Base-by-base conservation (phyloP, 169 alveolate species). In the Cryptosporidium parvum region DNA sequence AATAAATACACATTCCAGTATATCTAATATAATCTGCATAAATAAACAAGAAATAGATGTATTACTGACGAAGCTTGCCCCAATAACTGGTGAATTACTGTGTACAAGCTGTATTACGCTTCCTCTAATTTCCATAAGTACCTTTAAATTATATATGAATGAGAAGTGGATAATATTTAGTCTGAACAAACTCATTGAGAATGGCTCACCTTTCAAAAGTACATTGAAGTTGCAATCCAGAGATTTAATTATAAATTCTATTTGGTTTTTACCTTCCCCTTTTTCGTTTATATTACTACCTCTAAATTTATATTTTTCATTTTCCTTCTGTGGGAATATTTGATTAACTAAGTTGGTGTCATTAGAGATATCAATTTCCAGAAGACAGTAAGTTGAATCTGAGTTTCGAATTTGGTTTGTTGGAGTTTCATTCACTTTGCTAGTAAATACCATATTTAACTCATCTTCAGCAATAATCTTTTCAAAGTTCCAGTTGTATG, bases 111-210 rank as follows among this genome's bases (percentile, higher is more conserved):
- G 89, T 14, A 69, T 65, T 29, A 80, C 23, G 10, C 89, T 73
- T 62, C 89, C 89, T 62, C 89, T 59, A 61, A 80, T 80, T 80
- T 80, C 89, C 89, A 80, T 44, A n/a, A 80, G 56, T 1, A 80
- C 89, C 75, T 80, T 80, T 26, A 80, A 80, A 59, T 80, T 80
- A 42, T 80, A 80, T 29, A 80, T n/a, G 51, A 80, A 62, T 26
- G 75, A 80, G 23, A 80, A 80, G 26, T 80, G 89, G 3, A 80
- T 53, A 35, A 80, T 33, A 44, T 80, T 80, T 21, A 80, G 23
- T 42, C 69, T 35, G 31, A 80, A 80, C 23, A 62, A 62, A n/a
- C 80, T 39, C 44, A 67, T 59, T 12, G 89, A 39, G 12, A 80
- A 80, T 1, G 89, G 89, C 14, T n/a, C 4, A 3, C 89, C 89